Conservation (phyloP, 192 early-diverging fungal species). For the Backusella tuberculispora region DNA sequence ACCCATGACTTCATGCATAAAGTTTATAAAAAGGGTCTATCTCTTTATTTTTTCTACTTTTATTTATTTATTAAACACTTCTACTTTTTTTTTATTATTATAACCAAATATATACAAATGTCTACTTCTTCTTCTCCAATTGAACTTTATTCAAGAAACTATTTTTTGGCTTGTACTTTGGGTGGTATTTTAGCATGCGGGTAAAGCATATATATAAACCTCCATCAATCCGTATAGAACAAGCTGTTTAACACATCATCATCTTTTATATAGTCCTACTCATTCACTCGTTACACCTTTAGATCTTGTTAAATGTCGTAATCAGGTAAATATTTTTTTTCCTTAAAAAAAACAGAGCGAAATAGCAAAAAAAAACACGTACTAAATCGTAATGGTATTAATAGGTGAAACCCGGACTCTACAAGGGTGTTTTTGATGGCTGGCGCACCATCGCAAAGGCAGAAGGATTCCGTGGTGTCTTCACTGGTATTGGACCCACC, state of each 20-base stretch:
- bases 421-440: constrained; percentile 44
- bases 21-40: too few species aligned
- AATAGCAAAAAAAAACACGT: not conserved
- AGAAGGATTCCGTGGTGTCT: constrained; percentile 74
- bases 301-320: constrained; percentile 49
- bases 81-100: too few species aligned
- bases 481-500: constrained; percentile 81
- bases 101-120: too few species aligned
- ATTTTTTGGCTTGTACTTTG: constrained; percentile 41
- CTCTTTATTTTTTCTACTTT: too few species aligned
- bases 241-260: not conserved
- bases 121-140: too few species aligned
- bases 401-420: constrained; percentile 41
- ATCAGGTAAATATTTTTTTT: constrained; percentile 34
- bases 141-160: constrained; percentile 41
- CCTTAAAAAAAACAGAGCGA: too few species aligned
- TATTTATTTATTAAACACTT: too few species aligned
- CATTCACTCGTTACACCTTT: constrained; percentile 45
- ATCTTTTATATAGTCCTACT: constrained; percentile 29
- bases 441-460: constrained; percentile 39
- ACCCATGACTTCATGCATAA: too few species aligned
- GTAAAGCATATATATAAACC: not conserved
- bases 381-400: not conserved
- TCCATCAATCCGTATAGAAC: not conserved
- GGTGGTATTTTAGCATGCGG: constrained; percentile 47